Evolutionary conservation across 148 eudicot genomes (phyloP).

Genomic region (Cornus suecica): DNA sequence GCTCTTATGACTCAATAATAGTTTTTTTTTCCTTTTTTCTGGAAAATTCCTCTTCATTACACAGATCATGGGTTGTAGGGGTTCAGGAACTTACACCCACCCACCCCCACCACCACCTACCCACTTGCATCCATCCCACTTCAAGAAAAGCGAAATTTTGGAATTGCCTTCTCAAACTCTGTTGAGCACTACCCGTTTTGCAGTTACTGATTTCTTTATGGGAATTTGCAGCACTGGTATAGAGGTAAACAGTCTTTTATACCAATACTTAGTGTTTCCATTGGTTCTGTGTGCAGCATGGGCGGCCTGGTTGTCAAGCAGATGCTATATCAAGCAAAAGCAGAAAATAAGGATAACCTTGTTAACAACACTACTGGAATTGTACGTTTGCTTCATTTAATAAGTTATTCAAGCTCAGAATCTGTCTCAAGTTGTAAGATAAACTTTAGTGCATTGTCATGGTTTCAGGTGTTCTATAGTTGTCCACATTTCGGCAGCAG

Average conservation of each 20-base stretch:
- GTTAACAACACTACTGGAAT: conserved; percentile 79
- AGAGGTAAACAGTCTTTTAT: background rate
- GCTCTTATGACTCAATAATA: too few species aligned
- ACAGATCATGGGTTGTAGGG: background rate
- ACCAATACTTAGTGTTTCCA: background rate
- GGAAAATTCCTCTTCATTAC: background rate
- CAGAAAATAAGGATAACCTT: conserved; percentile 56
- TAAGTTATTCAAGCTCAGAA: background rate
- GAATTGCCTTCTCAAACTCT: background rate
- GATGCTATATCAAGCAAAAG: conserved; percentile 84
- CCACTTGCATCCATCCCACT: too few species aligned
- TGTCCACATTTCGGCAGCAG: conserved; percentile 99
- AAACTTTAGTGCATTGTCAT: conserved; percentile 5
- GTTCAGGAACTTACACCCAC: background rate
- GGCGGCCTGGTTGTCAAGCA: conserved; percentile 99
- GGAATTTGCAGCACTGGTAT: conserved; percentile 2
- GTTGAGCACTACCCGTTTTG: too few species aligned
- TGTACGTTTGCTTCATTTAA: conserved; percentile 43
- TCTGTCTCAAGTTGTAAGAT: background rate
- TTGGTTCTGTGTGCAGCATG: conserved; percentile 60
- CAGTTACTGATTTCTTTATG: too few species aligned
- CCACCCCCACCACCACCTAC: background rate
- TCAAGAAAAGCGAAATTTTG: too few species aligned
- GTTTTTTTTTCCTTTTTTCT: too few species aligned
- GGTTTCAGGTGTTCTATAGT: conserved; percentile 85